Percentiles rank a stretch among this genome's conserved stretches.
Evolutionary conservation across 164 flowering plant genomes (phyloP).

Genomic region (Aristolochia contorta): DNA sequence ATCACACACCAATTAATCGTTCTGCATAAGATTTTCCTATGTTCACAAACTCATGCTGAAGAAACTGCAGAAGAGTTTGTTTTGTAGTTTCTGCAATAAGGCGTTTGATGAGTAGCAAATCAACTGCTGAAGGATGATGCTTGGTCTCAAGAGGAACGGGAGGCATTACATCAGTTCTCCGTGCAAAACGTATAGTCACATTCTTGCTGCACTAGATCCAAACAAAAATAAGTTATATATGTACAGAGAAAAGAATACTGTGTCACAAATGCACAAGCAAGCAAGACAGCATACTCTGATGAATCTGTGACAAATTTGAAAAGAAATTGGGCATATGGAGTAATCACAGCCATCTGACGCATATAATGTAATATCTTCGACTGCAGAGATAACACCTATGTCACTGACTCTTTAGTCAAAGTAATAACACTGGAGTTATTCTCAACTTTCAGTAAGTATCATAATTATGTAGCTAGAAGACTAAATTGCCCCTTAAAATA

Average conservation of each 20-base stretch:
- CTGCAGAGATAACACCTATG: constrained; percentile 28
- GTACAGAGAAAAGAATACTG: neutral
- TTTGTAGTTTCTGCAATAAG: constrained; percentile 86
- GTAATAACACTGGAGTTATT: neutral
- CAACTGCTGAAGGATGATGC: constrained; percentile 96
- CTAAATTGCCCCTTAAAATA: no score
- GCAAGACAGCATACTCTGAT: constrained; percentile 52
- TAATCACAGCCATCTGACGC: constrained; percentile 99
- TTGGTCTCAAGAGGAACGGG: constrained; percentile 92
- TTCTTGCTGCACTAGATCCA: constrained; percentile 53
- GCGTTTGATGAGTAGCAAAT: constrained; percentile 82
- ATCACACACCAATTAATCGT: constrained; percentile 67
- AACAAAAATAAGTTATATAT: neutral
- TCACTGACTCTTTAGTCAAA: neutral
- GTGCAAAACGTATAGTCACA: constrained; percentile 70
- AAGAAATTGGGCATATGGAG: constrained; percentile 92
- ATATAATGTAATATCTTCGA: constrained; percentile 95
- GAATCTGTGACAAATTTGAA: constrained; percentile 70
- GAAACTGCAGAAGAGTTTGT: constrained; percentile 79
- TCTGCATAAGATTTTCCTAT: constrained; percentile 77
- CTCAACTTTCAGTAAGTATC: no score
- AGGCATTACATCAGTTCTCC: constrained; percentile 97
- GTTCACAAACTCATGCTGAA: constrained; percentile 96
- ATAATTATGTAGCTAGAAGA: no score
- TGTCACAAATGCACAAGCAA: neutral